Evolutionary conservation across 2,329 filamentous ascomycete species (phyloP).

Genomic region (Hortaea sp.): DNA sequence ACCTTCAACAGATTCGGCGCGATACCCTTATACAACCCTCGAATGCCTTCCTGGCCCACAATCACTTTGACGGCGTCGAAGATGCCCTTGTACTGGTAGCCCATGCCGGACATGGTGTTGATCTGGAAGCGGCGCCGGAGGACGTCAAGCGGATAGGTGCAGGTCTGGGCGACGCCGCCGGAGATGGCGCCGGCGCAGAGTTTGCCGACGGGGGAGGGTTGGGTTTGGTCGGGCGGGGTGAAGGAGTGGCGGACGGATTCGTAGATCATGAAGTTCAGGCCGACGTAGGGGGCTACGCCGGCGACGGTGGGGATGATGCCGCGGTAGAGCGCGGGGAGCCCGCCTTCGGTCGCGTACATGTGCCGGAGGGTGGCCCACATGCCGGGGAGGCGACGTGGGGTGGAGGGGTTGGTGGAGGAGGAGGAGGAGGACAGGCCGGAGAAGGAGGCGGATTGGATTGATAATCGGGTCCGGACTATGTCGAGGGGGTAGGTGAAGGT

Average conservation of each 20-base stretch:
- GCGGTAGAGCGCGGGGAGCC: conserved; percentile 74
- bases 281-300: conserved; percentile 92
- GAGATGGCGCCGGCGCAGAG: conserved; percentile 83
- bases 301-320: conserved; percentile 90
- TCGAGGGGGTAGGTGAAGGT: conserved; percentile 92
- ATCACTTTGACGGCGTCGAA: conserved; percentile 76
- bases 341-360: conserved; percentile 91
- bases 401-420: conserved; percentile 43
- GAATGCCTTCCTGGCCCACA: conserved; percentile 68
- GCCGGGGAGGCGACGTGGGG: conserved; percentile 58
- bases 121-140: conserved; percentile 91
- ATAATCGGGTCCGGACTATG: conserved; percentile 89
- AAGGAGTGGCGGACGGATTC: conserved; percentile 76
- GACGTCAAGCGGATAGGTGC: conserved; percentile 98
- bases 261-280: conserved; percentile 97
- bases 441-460: conserved; percentile 96
- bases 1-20: conserved; percentile 93
- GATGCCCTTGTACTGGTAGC: conserved; percentile 86
- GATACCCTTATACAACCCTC: conserved; percentile 90
- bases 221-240: conserved; percentile 77
- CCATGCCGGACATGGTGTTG: conserved; percentile 98
- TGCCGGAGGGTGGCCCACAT: conserved; percentile 76
- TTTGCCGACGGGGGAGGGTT: conserved; percentile 71
- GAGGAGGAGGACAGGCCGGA: conserved; percentile 51
- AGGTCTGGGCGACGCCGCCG: conserved; percentile 93